phyloP scores from a whole-genome alignment of 2,329 filamentous ascomycete genomes.

The Periconia sp. region DNA sequence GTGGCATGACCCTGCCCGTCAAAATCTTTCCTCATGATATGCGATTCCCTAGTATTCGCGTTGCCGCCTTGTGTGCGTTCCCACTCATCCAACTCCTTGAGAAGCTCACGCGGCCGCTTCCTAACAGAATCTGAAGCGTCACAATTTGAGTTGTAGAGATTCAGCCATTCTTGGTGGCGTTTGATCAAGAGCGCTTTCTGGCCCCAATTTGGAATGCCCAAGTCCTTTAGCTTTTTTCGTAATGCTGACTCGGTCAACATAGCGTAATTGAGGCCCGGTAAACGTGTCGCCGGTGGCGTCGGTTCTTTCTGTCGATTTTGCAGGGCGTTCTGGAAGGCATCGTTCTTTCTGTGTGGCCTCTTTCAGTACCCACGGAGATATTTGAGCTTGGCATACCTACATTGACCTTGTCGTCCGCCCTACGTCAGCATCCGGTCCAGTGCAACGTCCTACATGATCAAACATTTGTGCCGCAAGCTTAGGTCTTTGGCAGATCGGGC shows the following conservation, averaged over 20 bases:
- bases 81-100: constrained; percentile 84
- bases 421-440: constrained; percentile 42
- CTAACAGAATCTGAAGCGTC: constrained; percentile 71
- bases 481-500: constrained; percentile 77
- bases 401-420: constrained; percentile 37
- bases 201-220: constrained; percentile 77
- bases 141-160: constrained; percentile 96
- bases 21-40: constrained; percentile 85
- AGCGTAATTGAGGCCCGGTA: constrained; percentile 85
- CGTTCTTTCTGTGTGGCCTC: constrained; percentile 21
- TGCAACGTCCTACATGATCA: constrained; percentile 77
- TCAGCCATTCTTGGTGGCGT: constrained; percentile 91
- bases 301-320: constrained; percentile 41
- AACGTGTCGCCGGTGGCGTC: constrained; percentile 45
- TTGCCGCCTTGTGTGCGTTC: constrained; percentile 78
- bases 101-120: constrained; percentile 71
- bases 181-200: constrained; percentile 72
- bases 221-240: constrained; percentile 79
- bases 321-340: constrained; percentile 25
- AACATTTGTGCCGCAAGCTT: constrained; percentile 85
- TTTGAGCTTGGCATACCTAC: no score
- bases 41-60: constrained; percentile 47
- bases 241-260: constrained; percentile 81
- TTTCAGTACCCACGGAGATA: no score
- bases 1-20: constrained; percentile 77